phyloP scores from a whole-genome alignment of 495 filamentous ascomycete species.

The Aspergillus ostianus region DNA sequence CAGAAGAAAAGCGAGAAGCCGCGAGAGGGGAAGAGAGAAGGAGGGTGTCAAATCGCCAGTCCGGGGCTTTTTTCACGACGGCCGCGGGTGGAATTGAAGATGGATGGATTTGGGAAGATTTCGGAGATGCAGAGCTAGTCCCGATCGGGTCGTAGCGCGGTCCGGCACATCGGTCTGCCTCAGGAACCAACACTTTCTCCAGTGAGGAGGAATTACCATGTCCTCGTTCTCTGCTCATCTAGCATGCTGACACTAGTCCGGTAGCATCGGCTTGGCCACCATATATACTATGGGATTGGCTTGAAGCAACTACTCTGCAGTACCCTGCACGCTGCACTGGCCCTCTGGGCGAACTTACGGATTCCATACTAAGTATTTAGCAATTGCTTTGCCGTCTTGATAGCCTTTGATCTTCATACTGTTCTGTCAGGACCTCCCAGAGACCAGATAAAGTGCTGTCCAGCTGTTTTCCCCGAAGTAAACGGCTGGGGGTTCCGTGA shows the following conservation, averaged over 20 bases:
- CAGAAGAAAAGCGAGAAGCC: slow-evolving; percentile 8
- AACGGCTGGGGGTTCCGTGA: neutral
- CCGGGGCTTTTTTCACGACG: slow-evolving; percentile 24
- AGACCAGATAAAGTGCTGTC: neutral
- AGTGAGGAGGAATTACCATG: too few species aligned
- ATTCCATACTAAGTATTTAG: neutral
- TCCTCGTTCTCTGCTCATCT: too few species aligned
- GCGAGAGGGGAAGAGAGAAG: slow-evolving; percentile 21
- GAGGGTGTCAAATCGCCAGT: slow-evolving; percentile 29
- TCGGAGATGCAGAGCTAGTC: slow-evolving; percentile 25
- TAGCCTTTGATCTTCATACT: neutral
- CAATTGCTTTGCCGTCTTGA: neutral
- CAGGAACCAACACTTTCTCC: too few species aligned
- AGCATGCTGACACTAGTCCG: too few species aligned
- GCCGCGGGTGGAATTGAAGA: slow-evolving; percentile 19
- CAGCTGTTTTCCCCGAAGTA: neutral
- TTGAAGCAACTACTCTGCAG: neutral
- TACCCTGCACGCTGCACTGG: too few species aligned
- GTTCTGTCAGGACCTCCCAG: neutral
- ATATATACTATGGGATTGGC: neutral
- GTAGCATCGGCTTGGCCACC: too few species aligned
- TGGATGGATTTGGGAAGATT: slow-evolving; percentile 23
- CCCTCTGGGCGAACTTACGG: neutral
- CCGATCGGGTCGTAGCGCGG: slow-evolving; percentile 15
- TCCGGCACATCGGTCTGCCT: neutral